phyloP scores from a whole-genome alignment of 208 protist genomes.

The Acanthamoeba culbertsoni region DNA sequence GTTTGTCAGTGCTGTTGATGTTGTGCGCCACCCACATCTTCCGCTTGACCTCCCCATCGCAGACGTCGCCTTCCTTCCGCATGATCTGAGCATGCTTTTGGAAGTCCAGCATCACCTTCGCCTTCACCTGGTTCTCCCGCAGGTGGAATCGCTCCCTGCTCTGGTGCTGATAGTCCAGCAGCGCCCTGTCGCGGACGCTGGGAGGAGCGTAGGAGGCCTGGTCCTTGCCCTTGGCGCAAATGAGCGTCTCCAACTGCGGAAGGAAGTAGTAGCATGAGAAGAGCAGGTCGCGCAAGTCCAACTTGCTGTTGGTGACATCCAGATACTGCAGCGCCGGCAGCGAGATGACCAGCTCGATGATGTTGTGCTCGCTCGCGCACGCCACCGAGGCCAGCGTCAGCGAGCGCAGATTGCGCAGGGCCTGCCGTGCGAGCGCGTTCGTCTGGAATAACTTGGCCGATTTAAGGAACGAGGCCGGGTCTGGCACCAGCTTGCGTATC shows the following conservation, averaged over 20 bases:
- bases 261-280: conserved; percentile 47
- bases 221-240: background rate
- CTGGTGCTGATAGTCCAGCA: background rate
- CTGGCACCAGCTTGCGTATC: background rate
- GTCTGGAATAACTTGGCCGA: background rate
- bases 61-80: background rate
- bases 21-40: background rate
- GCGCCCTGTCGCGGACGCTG: too few relatives aligned
- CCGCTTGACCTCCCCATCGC: background rate
- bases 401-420: background rate
- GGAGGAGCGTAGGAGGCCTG: too few relatives aligned
- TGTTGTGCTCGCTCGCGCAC: background rate
- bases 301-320: background rate
- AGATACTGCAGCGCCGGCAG: background rate
- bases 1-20: background rate
- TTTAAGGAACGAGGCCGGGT: background rate
- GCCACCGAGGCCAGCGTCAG: background rate
- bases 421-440: background rate
- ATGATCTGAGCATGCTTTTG: background rate
- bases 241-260: background rate
- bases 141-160: background rate
- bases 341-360: background rate
- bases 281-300: background rate
- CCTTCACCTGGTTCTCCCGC: background rate
- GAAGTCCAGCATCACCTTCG: background rate